phyloP scores from a whole-genome alignment of 2,329 filamentous ascomycete genomes.

The Colletotrichum neosansevieriae region DNA sequence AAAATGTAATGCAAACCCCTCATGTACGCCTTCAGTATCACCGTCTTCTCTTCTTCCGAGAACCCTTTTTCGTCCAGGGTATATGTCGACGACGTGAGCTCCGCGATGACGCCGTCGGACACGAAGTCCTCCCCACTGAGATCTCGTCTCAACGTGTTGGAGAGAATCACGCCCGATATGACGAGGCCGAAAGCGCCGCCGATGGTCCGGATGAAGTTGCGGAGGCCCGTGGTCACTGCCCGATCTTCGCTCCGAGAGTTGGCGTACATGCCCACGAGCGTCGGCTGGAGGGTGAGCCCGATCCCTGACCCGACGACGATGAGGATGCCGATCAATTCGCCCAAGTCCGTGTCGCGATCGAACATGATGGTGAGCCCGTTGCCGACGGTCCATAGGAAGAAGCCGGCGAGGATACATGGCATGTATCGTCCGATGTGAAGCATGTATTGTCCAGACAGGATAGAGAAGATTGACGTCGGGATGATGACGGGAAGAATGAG shows the following conservation, averaged over 20 bases:
- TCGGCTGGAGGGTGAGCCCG: slow-evolving; percentile 53
- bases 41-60: slow-evolving; percentile 35
- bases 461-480: slow-evolving; percentile 45
- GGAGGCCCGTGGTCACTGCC: slow-evolving; percentile 52
- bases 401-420: slow-evolving; percentile 48
- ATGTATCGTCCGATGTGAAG: slow-evolving; percentile 47
- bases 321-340: slow-evolving; percentile 47
- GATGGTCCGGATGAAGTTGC: slow-evolving; percentile 54
- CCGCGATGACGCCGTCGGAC: slow-evolving; percentile 39
- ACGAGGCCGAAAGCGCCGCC: slow-evolving; percentile 52
- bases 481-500: slow-evolving; percentile 48
- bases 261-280: slow-evolving; percentile 53
- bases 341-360: slow-evolving; percentile 43
- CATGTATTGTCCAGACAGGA: slow-evolving; percentile 49
- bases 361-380: slow-evolving; percentile 48
- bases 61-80: slow-evolving; percentile 42
- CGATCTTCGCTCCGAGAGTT: slow-evolving; percentile 51
- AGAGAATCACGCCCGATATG: slow-evolving; percentile 48
- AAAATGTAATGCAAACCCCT: slow-evolving; percentile 46
- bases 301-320: slow-evolving; percentile 51
- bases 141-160: slow-evolving; percentile 44
- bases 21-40: slow-evolving; percentile 47
- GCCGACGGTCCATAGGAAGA: slow-evolving; percentile 51
- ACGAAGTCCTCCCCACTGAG: slow-evolving; percentile 35
- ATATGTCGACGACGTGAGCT: slow-evolving; percentile 45